A percentile compares a stretch with the other conserved stretches of the same genome.
Conservation (phyloP, 495 filamentous ascomycete genomes). For the Daldinia childiae region DNA sequence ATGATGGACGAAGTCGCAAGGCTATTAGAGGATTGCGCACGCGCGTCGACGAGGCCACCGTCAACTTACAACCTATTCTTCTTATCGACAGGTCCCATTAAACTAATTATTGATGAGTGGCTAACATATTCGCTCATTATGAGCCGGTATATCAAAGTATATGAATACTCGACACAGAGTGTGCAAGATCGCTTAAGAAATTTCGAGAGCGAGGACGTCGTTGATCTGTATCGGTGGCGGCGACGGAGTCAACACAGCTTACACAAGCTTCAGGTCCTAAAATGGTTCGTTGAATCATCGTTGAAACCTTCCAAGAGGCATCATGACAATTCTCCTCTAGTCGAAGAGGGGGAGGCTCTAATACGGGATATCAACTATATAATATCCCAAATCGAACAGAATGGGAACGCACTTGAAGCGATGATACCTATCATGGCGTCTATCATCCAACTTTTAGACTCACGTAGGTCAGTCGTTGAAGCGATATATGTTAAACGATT, state of each 20-base stretch:
- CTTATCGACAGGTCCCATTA: conserved; percentile 6
- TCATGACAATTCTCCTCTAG: neutral
- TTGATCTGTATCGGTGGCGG: conserved; percentile 18
- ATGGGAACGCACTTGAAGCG: conserved; percentile 34
- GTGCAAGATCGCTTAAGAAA: neutral
- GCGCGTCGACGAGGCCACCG: neutral
- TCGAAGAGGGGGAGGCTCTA: conserved; percentile 1
- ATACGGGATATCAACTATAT: conserved; percentile 34
- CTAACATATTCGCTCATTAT: conserved; percentile 17
- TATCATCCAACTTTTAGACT: conserved; percentile 46
- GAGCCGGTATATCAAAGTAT: conserved; percentile 10
- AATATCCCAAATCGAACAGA: conserved; percentile 29
- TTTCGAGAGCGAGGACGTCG: conserved; percentile 14
- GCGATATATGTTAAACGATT: conserved; percentile 48
- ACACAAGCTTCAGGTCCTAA: conserved; percentile 12
- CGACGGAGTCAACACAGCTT: conserved; percentile 16
- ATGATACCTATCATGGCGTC: conserved; percentile 47
- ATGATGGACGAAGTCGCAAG: conserved; percentile 11
- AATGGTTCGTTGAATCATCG: conserved; percentile 15
- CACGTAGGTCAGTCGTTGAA: conserved; percentile 34
- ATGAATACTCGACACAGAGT: conserved; percentile 15
- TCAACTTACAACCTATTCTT: conserved; percentile 4
- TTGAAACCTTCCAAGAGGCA: neutral
- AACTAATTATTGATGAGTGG: conserved; percentile 20
- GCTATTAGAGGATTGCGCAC: neutral